Percentiles rank a stretch among this genome's conserved stretches.
phyloP scores from a whole-genome alignment of 306 rosid species.

The Begonia masoniana region DNA sequence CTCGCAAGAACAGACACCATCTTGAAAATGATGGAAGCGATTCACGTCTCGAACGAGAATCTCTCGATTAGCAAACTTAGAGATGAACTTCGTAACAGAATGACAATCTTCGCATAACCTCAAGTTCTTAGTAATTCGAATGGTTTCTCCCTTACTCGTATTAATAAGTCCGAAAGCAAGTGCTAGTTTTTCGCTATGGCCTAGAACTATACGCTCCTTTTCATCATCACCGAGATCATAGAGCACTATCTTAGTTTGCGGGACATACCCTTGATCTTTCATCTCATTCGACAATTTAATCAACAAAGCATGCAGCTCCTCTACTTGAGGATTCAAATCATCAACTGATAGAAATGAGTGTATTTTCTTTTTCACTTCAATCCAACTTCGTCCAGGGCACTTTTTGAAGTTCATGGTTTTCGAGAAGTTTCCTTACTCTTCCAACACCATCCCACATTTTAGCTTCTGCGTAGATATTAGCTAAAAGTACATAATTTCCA shows the following conservation, averaged over 20 bases:
- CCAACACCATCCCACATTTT: constrained; percentile 60
- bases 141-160: constrained; percentile 48
- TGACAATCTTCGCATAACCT: constrained; percentile 94
- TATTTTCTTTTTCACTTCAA: constrained; percentile 60
- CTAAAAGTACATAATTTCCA: constrained; percentile 78
- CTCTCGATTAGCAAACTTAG: constrained; percentile 66
- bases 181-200: constrained; percentile 86
- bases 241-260: constrained; percentile 51
- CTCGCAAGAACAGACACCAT: constrained; percentile 80
- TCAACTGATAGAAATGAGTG: constrained; percentile 58
- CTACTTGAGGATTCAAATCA: constrained; percentile 54
- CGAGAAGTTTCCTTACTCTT: constrained; percentile 54
- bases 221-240: constrained; percentile 74
- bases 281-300: constrained; percentile 46
- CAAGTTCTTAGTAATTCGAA: constrained; percentile 74
- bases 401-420: constrained; percentile 49
- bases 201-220: constrained; percentile 67
- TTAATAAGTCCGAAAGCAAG: constrained; percentile 92
- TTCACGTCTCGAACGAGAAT: constrained; percentile 87
- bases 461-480: constrained; percentile 70
- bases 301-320: constrained; percentile 56
- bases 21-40: constrained; percentile 73
- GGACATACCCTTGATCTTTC: constrained; percentile 64
- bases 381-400: constrained; percentile 83
- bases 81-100: constrained; percentile 66